Percentiles rank a stretch among this genome's conserved stretches.
Conservation (phyloP, 2,329 filamentous ascomycete species). For the Dothideomycetidae sp. region DNA sequence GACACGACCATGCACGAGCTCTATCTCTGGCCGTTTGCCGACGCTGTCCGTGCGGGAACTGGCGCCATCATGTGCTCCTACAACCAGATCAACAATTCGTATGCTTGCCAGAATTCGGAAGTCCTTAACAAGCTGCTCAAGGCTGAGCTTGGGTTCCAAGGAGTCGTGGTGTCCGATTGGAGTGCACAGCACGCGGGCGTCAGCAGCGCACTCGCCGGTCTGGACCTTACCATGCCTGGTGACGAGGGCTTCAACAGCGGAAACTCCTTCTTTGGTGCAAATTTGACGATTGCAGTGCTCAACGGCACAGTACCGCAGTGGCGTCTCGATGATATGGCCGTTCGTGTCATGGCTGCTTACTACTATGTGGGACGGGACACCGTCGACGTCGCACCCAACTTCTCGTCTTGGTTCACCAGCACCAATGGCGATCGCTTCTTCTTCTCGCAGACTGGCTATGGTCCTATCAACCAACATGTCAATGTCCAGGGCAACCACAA, state of each 20-base stretch:
- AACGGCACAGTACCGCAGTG: constrained; percentile 21
- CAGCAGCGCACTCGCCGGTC: constrained; percentile 42
- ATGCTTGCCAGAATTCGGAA: constrained; percentile 44
- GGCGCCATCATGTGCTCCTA: constrained; percentile 46
- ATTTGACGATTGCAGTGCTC: constrained; percentile 17
- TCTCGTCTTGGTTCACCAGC: constrained; percentile 32
- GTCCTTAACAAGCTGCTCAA: constrained; percentile 54
- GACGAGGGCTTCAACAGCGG: constrained; percentile 16
- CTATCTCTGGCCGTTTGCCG: constrained; percentile 53
- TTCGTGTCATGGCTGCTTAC: constrained; percentile 34
- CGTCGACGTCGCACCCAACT: constrained; percentile 29
- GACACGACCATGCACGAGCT: constrained; percentile 37
- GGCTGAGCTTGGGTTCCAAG: constrained; percentile 56
- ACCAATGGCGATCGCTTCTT: constrained; percentile 56
- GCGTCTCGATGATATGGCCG: constrained; percentile 30
- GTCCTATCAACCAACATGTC: constrained; percentile 61
- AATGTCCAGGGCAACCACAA: constrained; percentile 65
- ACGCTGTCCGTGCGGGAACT: constrained; percentile 43
- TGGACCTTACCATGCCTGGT: constrained; percentile 56
- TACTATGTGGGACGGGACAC: constrained; percentile 37
- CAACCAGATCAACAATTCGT: constrained; percentile 66
- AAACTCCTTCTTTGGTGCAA: constrained; percentile 15
- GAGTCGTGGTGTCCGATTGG: constrained; percentile 56
- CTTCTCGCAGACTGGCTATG: constrained; percentile 41
- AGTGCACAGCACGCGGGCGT: constrained; percentile 42